Evolutionary conservation across 75 land plant genomes (phyloP).

Genomic region (Selaginella tamariscina): DNA sequence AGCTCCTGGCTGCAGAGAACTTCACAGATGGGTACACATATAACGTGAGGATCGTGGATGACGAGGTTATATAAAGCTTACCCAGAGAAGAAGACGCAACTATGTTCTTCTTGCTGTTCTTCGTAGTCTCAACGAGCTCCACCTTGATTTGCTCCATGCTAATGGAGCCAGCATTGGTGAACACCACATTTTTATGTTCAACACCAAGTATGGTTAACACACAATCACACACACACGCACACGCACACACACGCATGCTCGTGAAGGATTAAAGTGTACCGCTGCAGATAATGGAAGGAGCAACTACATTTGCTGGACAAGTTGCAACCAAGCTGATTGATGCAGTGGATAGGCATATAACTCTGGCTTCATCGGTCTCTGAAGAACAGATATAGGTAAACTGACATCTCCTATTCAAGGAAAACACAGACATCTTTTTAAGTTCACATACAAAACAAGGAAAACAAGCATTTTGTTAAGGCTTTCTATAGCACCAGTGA

Average conservation of each 20-base stretch:
- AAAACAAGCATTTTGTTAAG: neutral
- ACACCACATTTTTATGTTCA: slow-evolving; percentile 58
- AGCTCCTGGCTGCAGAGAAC: slow-evolving; percentile 72
- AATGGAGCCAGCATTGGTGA: slow-evolving; percentile 73
- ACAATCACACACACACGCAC: too few species aligned
- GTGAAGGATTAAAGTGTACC: too few species aligned
- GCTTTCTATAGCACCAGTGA: too few species aligned
- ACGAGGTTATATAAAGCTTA: slow-evolving; percentile 73
- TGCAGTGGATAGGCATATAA: slow-evolving; percentile 32
- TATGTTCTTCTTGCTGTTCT: slow-evolving; percentile 38
- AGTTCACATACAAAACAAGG: neutral
- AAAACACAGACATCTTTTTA: neutral
- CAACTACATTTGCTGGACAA: slow-evolving; percentile 63
- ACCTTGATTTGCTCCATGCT: slow-evolving; percentile 64
- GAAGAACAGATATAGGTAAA: neutral
- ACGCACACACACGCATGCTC: too few species aligned
- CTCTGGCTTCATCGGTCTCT: neutral
- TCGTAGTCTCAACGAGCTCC: slow-evolving; percentile 54
- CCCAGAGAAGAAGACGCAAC: slow-evolving; percentile 37
- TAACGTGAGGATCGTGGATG: slow-evolving; percentile 75
- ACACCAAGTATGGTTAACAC: too few species aligned
- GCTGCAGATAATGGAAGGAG: slow-evolving; percentile 75
- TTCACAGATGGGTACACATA: slow-evolving; percentile 46
- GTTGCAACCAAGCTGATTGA: slow-evolving; percentile 75
- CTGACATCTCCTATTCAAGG: neutral